Evolutionary conservation across 2,329 filamentous ascomycete genomes (phyloP), one percentile per base, ranked within the genome.

Genomic region (Neospermospora avenae): DNA sequence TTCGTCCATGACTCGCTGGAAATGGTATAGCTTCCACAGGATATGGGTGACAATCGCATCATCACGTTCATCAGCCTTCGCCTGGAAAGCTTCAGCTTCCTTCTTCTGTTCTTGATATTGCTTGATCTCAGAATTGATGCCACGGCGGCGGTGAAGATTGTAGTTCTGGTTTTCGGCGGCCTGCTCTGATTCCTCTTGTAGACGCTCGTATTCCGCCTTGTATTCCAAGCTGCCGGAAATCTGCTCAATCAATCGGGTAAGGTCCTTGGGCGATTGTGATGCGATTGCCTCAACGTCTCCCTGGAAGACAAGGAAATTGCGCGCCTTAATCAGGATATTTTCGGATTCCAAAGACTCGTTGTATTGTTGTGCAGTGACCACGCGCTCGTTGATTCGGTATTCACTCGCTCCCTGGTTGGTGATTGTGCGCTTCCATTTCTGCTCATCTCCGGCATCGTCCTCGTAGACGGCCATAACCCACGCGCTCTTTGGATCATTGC

Each of bases 381-480:
- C 80, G 54, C 89, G 88, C 68, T 96, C 92, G 77, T 99, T 98
- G 80, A 99, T 96, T 63, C 93, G 88, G 75, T 98, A 99, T 76
- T 98, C 93, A 79, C 93, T 97, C 28, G 87, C 86, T 49, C 95
- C 95, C 63, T 87, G 83, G 68, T 83, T 91, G 3, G 93, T 98
- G 74, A 99, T 99, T 67, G 87, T 88, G 63, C 95, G 90, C 77
- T 96, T 96, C 95, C 95, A 99, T 67, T 88, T 87, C 72, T 97
- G 93, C 74, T 96, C 91, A 70, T 96, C 91, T 49, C 92, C 93
- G 2, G 92, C 92, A 73, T 99, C 95, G 72, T 99, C 95, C 73
- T 97, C 93, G 75, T 98, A 99, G 16, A 99, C 93, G 31, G 95
- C 95, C 92, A 97, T 98, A 14, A 99, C 96, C 93, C 93, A 99